These are phyloP conservation scores for Naematelia aurantialba DNA, from an alignment of 768 basidiomycete species.

Conservation along the genomic window DNA sequence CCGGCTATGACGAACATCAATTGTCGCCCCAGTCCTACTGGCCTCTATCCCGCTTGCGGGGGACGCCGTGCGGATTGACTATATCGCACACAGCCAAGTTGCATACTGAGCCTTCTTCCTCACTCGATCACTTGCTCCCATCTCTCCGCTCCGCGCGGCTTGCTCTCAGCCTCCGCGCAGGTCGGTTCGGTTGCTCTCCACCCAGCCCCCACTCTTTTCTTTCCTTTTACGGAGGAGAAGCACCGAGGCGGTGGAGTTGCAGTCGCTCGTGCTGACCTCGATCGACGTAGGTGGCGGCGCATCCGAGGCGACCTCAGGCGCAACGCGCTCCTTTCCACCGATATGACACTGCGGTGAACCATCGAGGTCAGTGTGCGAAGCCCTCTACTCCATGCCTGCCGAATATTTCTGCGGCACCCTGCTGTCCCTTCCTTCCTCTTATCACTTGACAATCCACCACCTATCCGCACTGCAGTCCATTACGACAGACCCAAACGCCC, in stretches of 20 bases:
- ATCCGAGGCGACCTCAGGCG: no score
- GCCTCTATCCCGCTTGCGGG: constrained; percentile 37
- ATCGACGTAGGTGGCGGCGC: neutral
- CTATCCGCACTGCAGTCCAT: neutral
- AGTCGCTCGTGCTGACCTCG: neutral
- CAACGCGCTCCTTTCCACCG: neutral
- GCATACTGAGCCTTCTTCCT: constrained; percentile 28
- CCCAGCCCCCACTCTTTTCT: no score
- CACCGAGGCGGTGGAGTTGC: neutral
- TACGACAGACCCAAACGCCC: constrained; percentile 19
- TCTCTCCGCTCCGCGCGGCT: neutral
- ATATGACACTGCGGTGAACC: neutral
- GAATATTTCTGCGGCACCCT: neutral
- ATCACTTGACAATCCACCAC: no score
- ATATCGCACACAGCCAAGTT: constrained; percentile 32
- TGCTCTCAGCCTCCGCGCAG: no score
- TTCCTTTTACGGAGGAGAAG: neutral
- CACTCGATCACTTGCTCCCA: constrained; percentile 1
- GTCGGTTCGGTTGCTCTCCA: no score
- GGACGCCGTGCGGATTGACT: constrained; percentile 43
- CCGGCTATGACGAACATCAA: constrained; percentile 27
- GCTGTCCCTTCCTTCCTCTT: neutral
- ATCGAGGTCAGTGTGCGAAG: neutral
- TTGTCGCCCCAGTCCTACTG: constrained; percentile 48
- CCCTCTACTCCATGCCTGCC: neutral